Percentiles rank a stretch among this genome's conserved stretches.
Conservation (phyloP, 192 early-diverging fungal genomes). For the Gonapodya sp. region DNA sequence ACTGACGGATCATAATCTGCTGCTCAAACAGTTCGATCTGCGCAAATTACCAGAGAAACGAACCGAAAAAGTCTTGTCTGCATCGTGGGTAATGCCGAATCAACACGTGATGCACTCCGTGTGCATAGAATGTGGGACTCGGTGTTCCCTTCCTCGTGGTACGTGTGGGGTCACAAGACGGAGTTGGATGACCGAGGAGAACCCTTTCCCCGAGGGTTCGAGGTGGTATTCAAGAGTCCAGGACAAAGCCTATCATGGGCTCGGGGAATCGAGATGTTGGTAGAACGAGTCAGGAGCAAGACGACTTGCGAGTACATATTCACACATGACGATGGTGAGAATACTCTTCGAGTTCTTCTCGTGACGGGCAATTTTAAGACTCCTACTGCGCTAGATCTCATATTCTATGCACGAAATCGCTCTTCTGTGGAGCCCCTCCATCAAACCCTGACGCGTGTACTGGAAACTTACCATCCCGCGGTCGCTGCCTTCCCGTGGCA, state of each 20-base stretch:
- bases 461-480: conserved; percentile 19
- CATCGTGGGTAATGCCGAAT: conserved; percentile 26
- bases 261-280: conserved; percentile 18
- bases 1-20: too few relatives aligned
- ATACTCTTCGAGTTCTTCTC: background rate
- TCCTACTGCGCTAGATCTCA: conserved; percentile 6
- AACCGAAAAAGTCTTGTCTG: conserved; percentile 13
- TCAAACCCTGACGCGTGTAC: conserved; percentile 12
- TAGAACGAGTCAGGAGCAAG: background rate
- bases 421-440: background rate
- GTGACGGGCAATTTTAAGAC: conserved; percentile 10
- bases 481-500: conserved; percentile 24
- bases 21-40: too few relatives aligned
- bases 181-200: background rate
- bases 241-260: conserved; percentile 20
- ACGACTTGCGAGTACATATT: conserved; percentile 25
- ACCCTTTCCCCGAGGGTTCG: background rate
- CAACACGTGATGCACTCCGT: conserved; percentile 18
- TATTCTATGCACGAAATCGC: background rate
- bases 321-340: conserved; percentile 21
- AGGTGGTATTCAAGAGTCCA: conserved; percentile 8
- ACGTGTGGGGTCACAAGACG: conserved; percentile 9
- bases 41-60: background rate
- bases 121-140: conserved; percentile 20
- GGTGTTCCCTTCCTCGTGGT: conserved; percentile 20